These are phyloP conservation scores for Prunus persica DNA, from an alignment of 306 rosid genomes.

Conservation along the genomic window DNA sequence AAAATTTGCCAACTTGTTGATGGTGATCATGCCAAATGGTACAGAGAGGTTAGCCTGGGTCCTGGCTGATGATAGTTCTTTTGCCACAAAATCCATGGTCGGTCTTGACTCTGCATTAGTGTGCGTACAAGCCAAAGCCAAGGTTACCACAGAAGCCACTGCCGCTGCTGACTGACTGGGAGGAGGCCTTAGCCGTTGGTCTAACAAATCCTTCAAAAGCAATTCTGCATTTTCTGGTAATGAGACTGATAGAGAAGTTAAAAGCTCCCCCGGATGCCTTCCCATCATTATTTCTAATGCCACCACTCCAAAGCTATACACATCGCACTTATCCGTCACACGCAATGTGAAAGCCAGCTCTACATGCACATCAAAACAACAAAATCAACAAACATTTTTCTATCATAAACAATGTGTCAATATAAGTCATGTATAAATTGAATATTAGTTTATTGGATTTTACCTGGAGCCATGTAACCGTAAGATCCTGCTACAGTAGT, in stretches of 20 bases:
- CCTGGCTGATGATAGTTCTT: no score
- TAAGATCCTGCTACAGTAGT: neutral
- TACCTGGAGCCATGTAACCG: slow-evolving; percentile 33
- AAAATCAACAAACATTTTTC: no score
- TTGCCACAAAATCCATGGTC: no score
- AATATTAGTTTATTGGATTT: neutral
- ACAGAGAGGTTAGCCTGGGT: no score
- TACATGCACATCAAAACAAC: slow-evolving; percentile 8
- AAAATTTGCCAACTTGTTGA: no score
- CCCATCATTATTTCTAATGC: slow-evolving; percentile 58
- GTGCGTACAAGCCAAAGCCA: slow-evolving; percentile 44
- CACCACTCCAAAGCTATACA: slow-evolving; percentile 64
- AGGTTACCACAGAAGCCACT: slow-evolving; percentile 32
- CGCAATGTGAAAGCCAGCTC: slow-evolving; percentile 55
- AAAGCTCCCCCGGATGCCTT: slow-evolving; percentile 56
- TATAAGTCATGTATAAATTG: neutral
- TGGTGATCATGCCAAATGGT: no score
- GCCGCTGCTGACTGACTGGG: slow-evolving; percentile 14
- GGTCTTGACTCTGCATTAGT: no score
- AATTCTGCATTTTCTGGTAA: slow-evolving; percentile 19
- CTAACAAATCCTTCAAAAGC: slow-evolving; percentile 46
- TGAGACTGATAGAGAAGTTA: slow-evolving; percentile 11
- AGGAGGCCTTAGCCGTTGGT: slow-evolving; percentile 45
- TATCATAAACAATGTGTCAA: no score
- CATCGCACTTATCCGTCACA: slow-evolving; percentile 52